Base-by-base conservation (phyloP, 192 early-diverging fungal genomes). In the Podila clonocystis region DNA sequence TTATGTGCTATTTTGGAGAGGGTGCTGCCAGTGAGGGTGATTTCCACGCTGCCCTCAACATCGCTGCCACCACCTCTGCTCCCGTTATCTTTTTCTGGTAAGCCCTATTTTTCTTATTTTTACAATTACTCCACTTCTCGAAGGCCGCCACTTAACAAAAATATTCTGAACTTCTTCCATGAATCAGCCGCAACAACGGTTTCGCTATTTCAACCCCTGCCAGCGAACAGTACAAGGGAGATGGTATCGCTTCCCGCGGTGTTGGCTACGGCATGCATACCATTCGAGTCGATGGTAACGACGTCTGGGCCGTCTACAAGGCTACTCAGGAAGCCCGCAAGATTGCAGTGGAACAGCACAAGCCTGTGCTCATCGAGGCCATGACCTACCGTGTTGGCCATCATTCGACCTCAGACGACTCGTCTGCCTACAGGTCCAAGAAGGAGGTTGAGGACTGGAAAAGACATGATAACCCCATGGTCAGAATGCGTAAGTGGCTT, bases 341-440 rank as follows among this genome's bases (percentile, higher is more conserved):
- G 62, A 89, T 95, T 22, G 95, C 94, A 1, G 89, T 97, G 38
- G 89, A 91, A 36, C 87, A 96, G 69, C 87, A 93, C 79, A 90
- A 90, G 68, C 98, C 98, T 2, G 94, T 98, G 1, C 87, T 99
- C 45, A 94, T 99, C 50, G 98, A 99, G 85, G 95, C 98, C 22
- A 93, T 99, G 93, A 96, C 98, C 5, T 99, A 99, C 84, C 97
- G 97, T 62, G 89, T 98, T 58, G 92, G 95, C 11, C 98, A 99
- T 82, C 98, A 99, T 87, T 95, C 93, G 72, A 99, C 98, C 6
- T 98, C 96, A 1, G 98, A 99, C 82, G 97, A 99, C 82, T 98
- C 97, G 17, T 93, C 94, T 5, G 96, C 96, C 24, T 99, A 99
- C 82, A 89, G 98, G 34, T 91, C 94, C 55, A 95, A 94, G 76